Base-by-base conservation (phyloP, 805 yeast species). In the Yarrowia yakushimensis region DNA sequence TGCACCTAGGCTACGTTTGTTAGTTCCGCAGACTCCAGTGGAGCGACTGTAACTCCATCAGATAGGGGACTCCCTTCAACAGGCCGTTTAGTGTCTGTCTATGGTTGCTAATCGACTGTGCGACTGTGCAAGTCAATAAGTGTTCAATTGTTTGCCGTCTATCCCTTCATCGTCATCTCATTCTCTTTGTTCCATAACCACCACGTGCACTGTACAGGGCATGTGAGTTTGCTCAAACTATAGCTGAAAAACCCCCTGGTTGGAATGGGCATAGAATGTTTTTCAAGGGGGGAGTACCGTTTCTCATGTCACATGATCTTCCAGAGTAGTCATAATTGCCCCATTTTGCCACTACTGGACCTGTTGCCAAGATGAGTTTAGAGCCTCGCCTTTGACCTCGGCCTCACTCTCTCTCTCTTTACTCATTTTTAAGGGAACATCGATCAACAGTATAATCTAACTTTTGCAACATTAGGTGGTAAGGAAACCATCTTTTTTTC, bases 161-260 rank as follows among this genome's bases (percentile, higher is more conserved):
- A 25, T 8, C 27, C 8, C 8, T 25, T 25, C 27, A 10, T 18
- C 25, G 5, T 20, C n/a, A 11, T 9, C 8, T 25, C 27, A 5
- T 8, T 25, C 45, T 5, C 17, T 45, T 45, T 45, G 52, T 36
- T 45, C 52, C 52, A 18, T 28, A 36, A 30, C 34, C 4, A 18
- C 52, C 52, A 45, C 52, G 52, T 45, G 52, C 52, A 45, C 52
- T 45, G 52, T 36, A 45, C 52, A 45, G 17, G 23, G 36, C 52
- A 28, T 45, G 33, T 30, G 33, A 20, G 36, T 28, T 18, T 27
- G 27, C 20, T 45, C 30, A 20, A 30, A 17, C 30, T 20, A 45
- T 17, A 27, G 23, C 11, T 3, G 2, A 23, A 15, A 36, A 36
- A 36, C 18, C 52, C 52, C 52, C 52, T 45, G 36, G 52, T 10